Evolutionary conservation across 305 asterid species (phyloP), one percentile per base, ranked within the genome.

Genomic region (Fraxinus velutina): DNA sequence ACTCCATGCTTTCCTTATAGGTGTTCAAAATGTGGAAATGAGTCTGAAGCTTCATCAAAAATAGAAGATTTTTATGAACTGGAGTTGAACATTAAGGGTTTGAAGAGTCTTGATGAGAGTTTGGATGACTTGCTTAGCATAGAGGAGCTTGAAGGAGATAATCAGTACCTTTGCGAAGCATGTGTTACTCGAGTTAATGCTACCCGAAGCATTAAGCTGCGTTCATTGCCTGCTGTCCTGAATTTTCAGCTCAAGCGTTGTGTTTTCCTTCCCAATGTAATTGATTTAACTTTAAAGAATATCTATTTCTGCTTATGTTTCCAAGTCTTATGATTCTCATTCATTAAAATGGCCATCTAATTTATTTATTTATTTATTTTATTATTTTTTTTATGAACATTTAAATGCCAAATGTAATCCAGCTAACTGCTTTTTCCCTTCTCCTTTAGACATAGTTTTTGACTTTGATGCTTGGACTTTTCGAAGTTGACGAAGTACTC

Each of bases 181-280:
- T 96, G 99, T 90, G 94, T 92, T 81, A 88, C 91, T 78, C 90
- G 98, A 83, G 99, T 88, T 80, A 95, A 96, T 91, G 99, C 99
- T 83, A 88, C 97, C 79, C 98, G 98, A 73, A 91, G 97, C 90
- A 96, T 96, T 84, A 94, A 91, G 87, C 88, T 96, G 92, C 98
- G 96, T 78, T 91, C 98, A 36, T 91, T 96, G 80, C 99, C 99
- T 79, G 83, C 92, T 79, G 93, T 96, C 84, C 95, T 96, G 12
- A 96, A 90, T 86, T 91, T 96, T 88, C 99, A 96, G 92, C 99
- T 96, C 90, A 96, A 94, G 93, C 97, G 99, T 8, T 96, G 96
- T 85, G 91, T 96, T 90, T 96, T 96, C 93, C 97, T 94, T 77
- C 97, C 99, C 83, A 94, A 96, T 88, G 99, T 96, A 94, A 83